A percentile compares a stretch with the other conserved stretches of the same genome.
phyloP scores from a whole-genome alignment of 306 rosid genomes.

The Hippophae tibetana region DNA sequence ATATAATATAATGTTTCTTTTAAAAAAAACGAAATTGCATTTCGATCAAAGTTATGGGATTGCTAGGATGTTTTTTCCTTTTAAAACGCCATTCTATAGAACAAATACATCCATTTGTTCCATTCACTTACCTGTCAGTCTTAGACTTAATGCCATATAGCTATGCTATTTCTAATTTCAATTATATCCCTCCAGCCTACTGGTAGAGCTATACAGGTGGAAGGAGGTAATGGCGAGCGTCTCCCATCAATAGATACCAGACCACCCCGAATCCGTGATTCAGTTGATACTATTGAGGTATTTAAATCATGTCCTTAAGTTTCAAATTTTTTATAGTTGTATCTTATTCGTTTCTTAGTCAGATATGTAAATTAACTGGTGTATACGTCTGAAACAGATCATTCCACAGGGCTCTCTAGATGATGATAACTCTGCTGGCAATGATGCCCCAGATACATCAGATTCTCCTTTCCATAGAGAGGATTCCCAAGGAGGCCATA shows the following conservation, averaged over 20 bases:
- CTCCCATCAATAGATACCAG: slow-evolving; percentile 95
- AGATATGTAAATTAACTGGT: slow-evolving; percentile 11
- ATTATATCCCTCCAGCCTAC: slow-evolving; percentile 65
- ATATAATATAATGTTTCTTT: no score
- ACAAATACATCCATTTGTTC: no score
- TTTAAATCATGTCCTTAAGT: slow-evolving; percentile 16
- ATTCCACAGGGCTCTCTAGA: slow-evolving; percentile 79
- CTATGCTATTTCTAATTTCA: not conserved
- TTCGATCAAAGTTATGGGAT: no score
- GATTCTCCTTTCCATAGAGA: slow-evolving; percentile 45
- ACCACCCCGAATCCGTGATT: slow-evolving; percentile 86
- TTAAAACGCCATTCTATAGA: no score
- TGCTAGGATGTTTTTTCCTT: no score
- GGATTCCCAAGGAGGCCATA: slow-evolving; percentile 42
- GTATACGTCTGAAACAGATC: slow-evolving; percentile 48
- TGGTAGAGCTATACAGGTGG: slow-evolving; percentile 99
- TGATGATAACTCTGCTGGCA: slow-evolving; percentile 70
- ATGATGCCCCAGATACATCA: slow-evolving; percentile 36
- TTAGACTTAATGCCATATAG: no score
- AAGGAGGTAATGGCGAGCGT: slow-evolving; percentile 93
- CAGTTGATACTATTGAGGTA: slow-evolving; percentile 97
- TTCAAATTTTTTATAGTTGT: not conserved
- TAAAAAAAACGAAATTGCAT: no score
- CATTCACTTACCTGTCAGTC: no score
- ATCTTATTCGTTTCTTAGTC: slow-evolving; percentile 11